Base-by-base conservation (phyloP, 1,139 yeast genomes). In the Saccharomyces hybrid region DNA sequence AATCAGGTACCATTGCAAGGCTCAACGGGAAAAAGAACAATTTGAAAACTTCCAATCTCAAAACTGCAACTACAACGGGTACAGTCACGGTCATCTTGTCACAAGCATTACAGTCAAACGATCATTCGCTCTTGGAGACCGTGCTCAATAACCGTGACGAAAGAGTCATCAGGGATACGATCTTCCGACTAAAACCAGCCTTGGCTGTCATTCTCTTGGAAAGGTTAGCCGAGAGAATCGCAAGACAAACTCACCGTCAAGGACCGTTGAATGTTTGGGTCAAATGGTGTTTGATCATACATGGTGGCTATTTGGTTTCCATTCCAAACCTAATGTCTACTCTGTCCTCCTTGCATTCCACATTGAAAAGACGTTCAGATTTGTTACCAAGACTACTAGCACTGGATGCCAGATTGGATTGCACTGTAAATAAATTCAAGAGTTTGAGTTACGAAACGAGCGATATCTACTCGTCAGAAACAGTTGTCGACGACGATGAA, bases 261-360 rank as follows among this genome's bases (percentile, higher is more conserved):
- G 88, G 86, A 44, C 85, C 84, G 58, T 76, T 93, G 60, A 85
- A 86, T 60, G 78, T 82, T 51, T 93, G 99, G 99, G 84, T 91
- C 61, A 88, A 91, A 69, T 91, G 97, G 95, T 84, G 90, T 52
- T 76, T 95, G 65, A 84, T 93, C 50, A 82, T 87, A 44, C 99
- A 95, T 69, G 99, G 99, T 46, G 93, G 95, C 1, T 83, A 83
- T 59, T 61, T 79, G 52, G 73, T 86, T 28, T 79, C 86, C 16
- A 75, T 87, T 55, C 91, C 96, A 49, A 84, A 86, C 60, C 76
- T 87, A 59, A 76, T 81, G 59, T 75, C 79, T 51, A 83, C 88
- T 48, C 75, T 95, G 57, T 82, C 95, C 3, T 81, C 88, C 38
- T 75, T 95, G 60, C 95, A 88, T 65, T 79, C 93, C 19, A 84